phyloP scores from a whole-genome alignment of 2,329 filamentous ascomycete genomes.

The Leptographium lundbergii region DNA sequence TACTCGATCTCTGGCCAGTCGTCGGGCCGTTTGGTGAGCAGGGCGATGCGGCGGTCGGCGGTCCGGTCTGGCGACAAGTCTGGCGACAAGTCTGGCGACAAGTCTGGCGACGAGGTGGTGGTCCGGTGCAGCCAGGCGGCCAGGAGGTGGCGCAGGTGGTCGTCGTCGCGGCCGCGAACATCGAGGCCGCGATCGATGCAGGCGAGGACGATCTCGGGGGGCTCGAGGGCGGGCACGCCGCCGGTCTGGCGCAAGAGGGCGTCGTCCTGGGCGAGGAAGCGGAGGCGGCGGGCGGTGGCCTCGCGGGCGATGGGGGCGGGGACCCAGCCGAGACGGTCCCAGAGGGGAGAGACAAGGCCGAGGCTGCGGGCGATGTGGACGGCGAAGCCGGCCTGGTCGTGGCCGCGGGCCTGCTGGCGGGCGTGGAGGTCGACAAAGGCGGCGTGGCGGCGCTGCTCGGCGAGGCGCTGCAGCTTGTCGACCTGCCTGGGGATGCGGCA shows the following conservation, averaged over 20 bases:
- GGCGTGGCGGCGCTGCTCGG: conserved; percentile 36
- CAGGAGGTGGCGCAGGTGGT: conserved; percentile 35
- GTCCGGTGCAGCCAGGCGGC: conserved; percentile 36
- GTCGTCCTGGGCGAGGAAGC: conserved; percentile 61
- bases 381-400: conserved; percentile 13
- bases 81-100: not conserved
- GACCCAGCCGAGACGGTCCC: conserved; percentile 36
- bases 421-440: conserved; percentile 27
- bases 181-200: conserved; percentile 57
- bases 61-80: not conserved
- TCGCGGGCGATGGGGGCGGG: conserved; percentile 39
- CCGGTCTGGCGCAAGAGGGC: conserved; percentile 50
- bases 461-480: conserved; percentile 36
- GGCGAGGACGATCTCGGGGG: conserved; percentile 55
- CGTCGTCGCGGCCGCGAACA: conserved; percentile 38
- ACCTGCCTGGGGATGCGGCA: conserved; percentile 75
- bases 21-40: conserved; percentile 9
- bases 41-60: conserved; percentile 1
- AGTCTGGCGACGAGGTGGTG: conserved; percentile 2
- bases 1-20: conserved; percentile 6
- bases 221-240: conserved; percentile 43
- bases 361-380: conserved; percentile 29
- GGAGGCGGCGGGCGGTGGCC: conserved; percentile 39
- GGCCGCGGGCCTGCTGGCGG: not conserved
- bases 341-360: conserved; percentile 31